These are phyloP conservation scores for Pyricularia pennisetigena DNA, from an alignment of 2,329 filamentous ascomycete species.

Conservation along the genomic window DNA sequence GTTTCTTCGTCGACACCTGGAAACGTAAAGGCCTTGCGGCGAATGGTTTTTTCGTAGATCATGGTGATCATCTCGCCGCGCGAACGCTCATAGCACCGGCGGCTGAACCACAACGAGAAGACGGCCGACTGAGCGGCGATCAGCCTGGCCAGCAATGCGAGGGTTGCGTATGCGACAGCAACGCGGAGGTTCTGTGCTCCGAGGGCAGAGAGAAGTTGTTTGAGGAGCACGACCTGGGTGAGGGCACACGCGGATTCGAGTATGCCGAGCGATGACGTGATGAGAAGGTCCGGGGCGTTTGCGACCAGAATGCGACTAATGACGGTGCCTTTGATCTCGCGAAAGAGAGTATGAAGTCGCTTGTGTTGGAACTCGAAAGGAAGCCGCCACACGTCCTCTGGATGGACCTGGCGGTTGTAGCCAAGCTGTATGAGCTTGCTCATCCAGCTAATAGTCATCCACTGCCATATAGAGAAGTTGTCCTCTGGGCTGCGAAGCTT, in stretches of 20 bases:
- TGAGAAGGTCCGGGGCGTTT: slow-evolving; percentile 69
- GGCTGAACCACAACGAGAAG: slow-evolving; percentile 70
- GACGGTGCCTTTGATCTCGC: slow-evolving; percentile 62
- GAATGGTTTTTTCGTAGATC: slow-evolving; percentile 69
- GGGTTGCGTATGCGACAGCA: slow-evolving; percentile 54
- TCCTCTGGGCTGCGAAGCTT: slow-evolving; percentile 69
- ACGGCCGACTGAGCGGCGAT: slow-evolving; percentile 55
- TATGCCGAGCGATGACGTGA: slow-evolving; percentile 55
- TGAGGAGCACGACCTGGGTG: slow-evolving; percentile 58
- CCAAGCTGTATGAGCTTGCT: slow-evolving; percentile 60
- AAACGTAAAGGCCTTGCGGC: slow-evolving; percentile 46
- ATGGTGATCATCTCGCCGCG: slow-evolving; percentile 80
- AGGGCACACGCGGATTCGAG: slow-evolving; percentile 48
- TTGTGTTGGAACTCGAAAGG: slow-evolving; percentile 75
- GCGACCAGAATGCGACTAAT: slow-evolving; percentile 59
- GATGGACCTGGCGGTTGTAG: slow-evolving; percentile 54
- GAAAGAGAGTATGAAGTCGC: slow-evolving; percentile 64
- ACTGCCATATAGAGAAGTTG: slow-evolving; percentile 69
- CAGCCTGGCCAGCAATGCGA: slow-evolving; percentile 52
- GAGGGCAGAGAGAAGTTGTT: slow-evolving; percentile 60
- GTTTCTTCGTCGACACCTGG: slow-evolving; percentile 19
- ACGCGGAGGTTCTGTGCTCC: slow-evolving; percentile 34
- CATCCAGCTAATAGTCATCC: slow-evolving; percentile 80
- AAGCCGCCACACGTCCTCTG: slow-evolving; percentile 74
- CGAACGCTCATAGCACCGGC: slow-evolving; percentile 74